Percentiles rank a stretch among this genome's conserved stretches.
phyloP scores from a whole-genome alignment of 495 filamentous ascomycete species.

The Penicillium alfredii region DNA sequence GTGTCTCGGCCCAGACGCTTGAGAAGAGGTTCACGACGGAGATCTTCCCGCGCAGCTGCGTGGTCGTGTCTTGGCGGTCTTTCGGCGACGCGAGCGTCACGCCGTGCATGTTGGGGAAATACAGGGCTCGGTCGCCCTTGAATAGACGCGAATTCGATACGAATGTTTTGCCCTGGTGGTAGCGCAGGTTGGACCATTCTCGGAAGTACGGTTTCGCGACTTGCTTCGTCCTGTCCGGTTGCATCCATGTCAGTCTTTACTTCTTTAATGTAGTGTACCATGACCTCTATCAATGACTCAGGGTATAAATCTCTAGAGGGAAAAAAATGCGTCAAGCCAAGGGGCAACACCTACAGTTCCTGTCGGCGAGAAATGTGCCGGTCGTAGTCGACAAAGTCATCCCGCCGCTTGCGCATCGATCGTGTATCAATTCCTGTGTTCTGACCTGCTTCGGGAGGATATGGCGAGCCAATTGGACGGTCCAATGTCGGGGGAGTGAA shows the following conservation, averaged over 20 bases:
- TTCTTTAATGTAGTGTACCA: too few relatives aligned
- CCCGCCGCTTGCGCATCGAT: conserved; percentile 58
- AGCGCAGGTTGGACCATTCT: conserved; percentile 78
- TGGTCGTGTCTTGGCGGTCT: conserved; percentile 60
- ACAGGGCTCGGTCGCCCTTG: conserved; percentile 66
- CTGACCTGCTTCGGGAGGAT: conserved; percentile 67
- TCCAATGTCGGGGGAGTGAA: conserved; percentile 64
- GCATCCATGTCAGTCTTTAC: too few relatives aligned
- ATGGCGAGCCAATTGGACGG: conserved; percentile 72
- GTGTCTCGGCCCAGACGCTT: conserved; percentile 75
- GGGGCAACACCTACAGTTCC: conserved; percentile 57
- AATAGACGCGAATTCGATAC: conserved; percentile 71
- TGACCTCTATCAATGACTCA: too few relatives aligned
- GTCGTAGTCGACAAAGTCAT: conserved; percentile 80
- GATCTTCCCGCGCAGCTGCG: conserved; percentile 60
- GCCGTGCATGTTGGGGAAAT: conserved; percentile 88
- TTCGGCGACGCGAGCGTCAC: conserved; percentile 56
- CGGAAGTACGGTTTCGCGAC: conserved; percentile 84
- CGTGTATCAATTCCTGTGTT: conserved; percentile 73
- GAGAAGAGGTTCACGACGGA: conserved; percentile 76
- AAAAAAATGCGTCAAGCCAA: too few relatives aligned
- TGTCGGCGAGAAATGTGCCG: conserved; percentile 69
- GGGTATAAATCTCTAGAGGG: too few relatives aligned
- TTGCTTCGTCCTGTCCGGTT: conserved; percentile 47
- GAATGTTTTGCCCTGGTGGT: conserved; percentile 85